phyloP scores from a whole-genome alignment of 768 basidiomycete species.

The Sistotremastrum suecicum region DNA sequence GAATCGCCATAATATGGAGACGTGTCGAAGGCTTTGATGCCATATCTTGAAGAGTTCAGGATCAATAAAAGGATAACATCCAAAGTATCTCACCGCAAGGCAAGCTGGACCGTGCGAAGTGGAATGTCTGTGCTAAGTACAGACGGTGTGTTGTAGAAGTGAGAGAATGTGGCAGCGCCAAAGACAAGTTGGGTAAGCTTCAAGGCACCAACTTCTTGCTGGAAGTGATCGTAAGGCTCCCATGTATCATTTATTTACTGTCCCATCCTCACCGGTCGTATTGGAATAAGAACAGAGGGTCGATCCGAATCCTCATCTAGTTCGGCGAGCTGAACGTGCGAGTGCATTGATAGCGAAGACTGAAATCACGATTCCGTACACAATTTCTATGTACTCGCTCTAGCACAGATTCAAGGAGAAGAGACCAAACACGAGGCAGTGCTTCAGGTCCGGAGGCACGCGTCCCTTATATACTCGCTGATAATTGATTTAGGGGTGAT shows the following conservation, averaged over 20 bases:
- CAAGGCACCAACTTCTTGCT: conserved; percentile 23
- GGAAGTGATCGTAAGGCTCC: neutral
- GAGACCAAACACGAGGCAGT: too few relatives aligned
- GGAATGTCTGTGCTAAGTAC: conserved; percentile 42
- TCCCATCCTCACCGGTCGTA: too few relatives aligned
- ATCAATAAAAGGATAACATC: neutral
- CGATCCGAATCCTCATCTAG: conserved; percentile 1
- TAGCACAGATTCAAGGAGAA: too few relatives aligned
- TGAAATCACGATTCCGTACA: too few relatives aligned
- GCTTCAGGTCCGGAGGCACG: too few relatives aligned
- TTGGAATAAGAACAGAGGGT: too few relatives aligned
- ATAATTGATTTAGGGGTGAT: too few relatives aligned
- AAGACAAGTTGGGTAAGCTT: conserved; percentile 40
- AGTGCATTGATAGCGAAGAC: too few relatives aligned
- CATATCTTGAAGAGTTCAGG: conserved; percentile 40
- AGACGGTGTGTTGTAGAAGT: conserved; percentile 48
- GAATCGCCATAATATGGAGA: conserved; percentile 70
- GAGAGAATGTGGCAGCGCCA: conserved; percentile 59
- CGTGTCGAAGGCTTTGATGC: conserved; percentile 72
- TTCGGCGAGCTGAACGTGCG: neutral
- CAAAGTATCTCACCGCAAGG: conserved; percentile 41
- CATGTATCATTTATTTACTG: too few relatives aligned
- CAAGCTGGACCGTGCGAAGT: conserved; percentile 54
- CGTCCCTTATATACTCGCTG: too few relatives aligned
- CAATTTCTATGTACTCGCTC: too few relatives aligned